Evolutionary conservation across 208 protist species (phyloP).

Genomic region (Polymyxa betae): DNA sequence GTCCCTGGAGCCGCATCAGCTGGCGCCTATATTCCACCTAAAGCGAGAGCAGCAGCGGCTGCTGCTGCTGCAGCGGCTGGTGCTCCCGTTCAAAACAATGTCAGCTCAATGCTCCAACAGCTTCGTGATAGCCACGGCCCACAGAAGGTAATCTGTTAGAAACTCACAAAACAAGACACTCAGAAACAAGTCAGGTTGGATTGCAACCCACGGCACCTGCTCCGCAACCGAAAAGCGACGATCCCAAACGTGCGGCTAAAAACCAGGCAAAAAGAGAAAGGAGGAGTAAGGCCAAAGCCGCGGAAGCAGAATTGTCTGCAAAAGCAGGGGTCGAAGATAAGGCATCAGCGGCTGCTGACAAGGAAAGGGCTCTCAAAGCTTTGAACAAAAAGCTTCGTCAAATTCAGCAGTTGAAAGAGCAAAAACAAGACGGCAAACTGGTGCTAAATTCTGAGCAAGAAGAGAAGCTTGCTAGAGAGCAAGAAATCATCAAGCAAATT

Average conservation of each 20-base stretch:
- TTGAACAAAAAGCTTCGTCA: slow-evolving; percentile 27
- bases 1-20: neutral
- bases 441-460: neutral
- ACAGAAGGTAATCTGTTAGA: too few species aligned
- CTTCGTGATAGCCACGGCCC: slow-evolving; percentile 6
- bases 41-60: neutral
- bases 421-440: neutral
- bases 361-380: neutral
- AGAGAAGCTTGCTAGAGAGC: slow-evolving; percentile 23
- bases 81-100: neutral
- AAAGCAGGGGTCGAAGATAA: neutral
- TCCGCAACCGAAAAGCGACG: neutral
- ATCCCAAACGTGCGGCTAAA: neutral
- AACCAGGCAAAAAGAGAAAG: slow-evolving; percentile 6
- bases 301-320: neutral
- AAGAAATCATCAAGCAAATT: neutral
- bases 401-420: slow-evolving; percentile 2
- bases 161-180: too few species aligned
- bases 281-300: neutral
- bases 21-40: slow-evolving; percentile 15
- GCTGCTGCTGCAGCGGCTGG: neutral
- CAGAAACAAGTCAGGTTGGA: too few species aligned
- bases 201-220: neutral
- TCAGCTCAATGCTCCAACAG: neutral
- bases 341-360: neutral